Evolutionary conservation across 768 basidiomycete genomes (phyloP), one percentile per base, ranked within the genome.

Genomic region (Russula olivacea): DNA sequence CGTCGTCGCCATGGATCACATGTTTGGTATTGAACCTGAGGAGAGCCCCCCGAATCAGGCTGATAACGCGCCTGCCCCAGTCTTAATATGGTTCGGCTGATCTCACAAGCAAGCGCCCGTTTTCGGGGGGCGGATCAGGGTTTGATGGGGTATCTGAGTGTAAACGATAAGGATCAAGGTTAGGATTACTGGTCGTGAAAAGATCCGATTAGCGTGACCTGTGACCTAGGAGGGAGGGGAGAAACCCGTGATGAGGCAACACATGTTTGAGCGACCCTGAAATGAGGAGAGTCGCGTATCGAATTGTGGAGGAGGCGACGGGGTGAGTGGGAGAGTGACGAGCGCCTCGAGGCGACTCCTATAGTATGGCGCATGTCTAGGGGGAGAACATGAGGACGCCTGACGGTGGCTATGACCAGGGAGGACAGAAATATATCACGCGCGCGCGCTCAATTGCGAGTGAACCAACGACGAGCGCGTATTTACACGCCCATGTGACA

Each of bases 81-180:
- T 19, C 57, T 28, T 34, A 34, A 63, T 40, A 63, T 59, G 52
- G 58, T 23, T 57, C 10, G 45, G 43, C 9, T 23, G 59, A 55
- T 55, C 12, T 17, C 17, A 32, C 51, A 23, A 41, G 38, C 40
- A 23, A 28, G 30, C 51, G 28, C 34, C 45, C 23, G 36, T 10
- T 48, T 43, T 63, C 14, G 28, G 28, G 43, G 61, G 61, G 41
- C 17, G 45, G 58, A 36, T 62, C 36, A 58, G n/a, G 4, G 51
- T 25, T 48, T 63, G 57, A 63, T 63, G 57, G 55, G 19, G 32
- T 21, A 53, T 57, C 34, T 47, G 61, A 58, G 56, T 52, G 19
- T n/a, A 47, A 21, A 41, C 12, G 63, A 64, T 64, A 64, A 64
- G 43, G 58, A 64, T 64, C 59, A 64, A 60, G 58, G 63, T 64